Percentiles rank a stretch among this genome's conserved stretches.
These are phyloP conservation scores for Marchantia polymorpha DNA, from an alignment of 225 moss, liverwort and hornwort species.

Conservation along the genomic window DNA sequence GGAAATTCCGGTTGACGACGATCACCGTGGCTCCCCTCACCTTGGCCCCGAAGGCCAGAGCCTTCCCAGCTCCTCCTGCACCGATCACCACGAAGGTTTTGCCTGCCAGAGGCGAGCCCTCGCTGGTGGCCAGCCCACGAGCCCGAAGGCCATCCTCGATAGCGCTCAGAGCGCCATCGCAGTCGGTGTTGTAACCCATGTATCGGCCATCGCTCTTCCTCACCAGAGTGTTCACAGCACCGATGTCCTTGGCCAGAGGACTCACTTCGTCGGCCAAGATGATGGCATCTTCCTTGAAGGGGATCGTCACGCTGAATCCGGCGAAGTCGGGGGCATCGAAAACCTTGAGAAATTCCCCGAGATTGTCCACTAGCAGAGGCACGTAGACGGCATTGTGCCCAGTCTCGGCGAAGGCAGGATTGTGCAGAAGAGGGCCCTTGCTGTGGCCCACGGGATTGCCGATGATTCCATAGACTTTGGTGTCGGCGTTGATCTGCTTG, in stretches of 20 bases:
- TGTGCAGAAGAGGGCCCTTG: conserved; percentile 75
- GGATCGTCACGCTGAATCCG: conserved; percentile 85
- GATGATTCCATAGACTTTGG: conserved; percentile 73
- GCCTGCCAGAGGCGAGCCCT: conserved; percentile 61
- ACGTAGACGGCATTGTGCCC: conserved; percentile 84
- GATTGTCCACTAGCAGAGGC: conserved; percentile 73
- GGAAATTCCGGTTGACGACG: conserved; percentile 72
- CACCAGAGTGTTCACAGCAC: conserved; percentile 83
- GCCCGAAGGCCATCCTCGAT: conserved; percentile 66
- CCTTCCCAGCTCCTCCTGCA: conserved; percentile 87
- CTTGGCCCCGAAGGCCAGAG: conserved; percentile 86
- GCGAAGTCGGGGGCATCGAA: conserved; percentile 58
- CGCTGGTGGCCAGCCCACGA: conserved; percentile 16
- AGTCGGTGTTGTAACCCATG: conserved; percentile 79
- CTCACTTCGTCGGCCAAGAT: conserved; percentile 62
- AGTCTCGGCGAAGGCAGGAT: conserved; percentile 53
- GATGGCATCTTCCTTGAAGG: conserved; percentile 82
- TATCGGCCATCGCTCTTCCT: conserved; percentile 57
- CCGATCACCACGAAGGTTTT: conserved; percentile 91
- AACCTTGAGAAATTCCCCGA: conserved; percentile 60
- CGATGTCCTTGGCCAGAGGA: conserved; percentile 61
- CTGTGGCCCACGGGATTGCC: conserved; percentile 91
- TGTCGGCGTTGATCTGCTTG: conserved; percentile 62
- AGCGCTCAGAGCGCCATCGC: conserved; percentile 70
- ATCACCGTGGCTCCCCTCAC: conserved; percentile 63